Evolutionary conservation across 768 basidiomycete genomes (phyloP).

Genomic region (Chlorophyllum brunneum): DNA sequence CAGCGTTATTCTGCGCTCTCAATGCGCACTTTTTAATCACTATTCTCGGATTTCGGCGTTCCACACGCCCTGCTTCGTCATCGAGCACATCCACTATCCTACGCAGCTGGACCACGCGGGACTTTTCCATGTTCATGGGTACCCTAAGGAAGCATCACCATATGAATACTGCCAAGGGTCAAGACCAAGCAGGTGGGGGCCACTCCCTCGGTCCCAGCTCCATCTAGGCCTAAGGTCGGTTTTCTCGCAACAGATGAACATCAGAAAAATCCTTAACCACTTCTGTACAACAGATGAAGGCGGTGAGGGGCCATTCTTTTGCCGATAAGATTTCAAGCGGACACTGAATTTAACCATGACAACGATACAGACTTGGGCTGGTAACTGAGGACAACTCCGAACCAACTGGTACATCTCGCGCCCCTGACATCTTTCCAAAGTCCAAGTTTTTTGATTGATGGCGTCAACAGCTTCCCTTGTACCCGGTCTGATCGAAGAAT

Average conservation of each 20-base stretch:
- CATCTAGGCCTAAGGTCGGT: slow-evolving; percentile 24
- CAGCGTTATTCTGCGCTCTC: too few relatives aligned
- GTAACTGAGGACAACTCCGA: slow-evolving; percentile 17
- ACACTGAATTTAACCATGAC: slow-evolving; percentile 56
- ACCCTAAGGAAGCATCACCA: background rate
- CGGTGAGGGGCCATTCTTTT: background rate
- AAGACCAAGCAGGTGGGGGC: background rate
- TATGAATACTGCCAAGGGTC: background rate
- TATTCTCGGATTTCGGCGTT: too few relatives aligned
- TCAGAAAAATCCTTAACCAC: slow-evolving; percentile 36
- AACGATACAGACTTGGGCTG: slow-evolving; percentile 25
- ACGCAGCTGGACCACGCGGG: too few relatives aligned
- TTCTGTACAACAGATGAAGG: slow-evolving; percentile 37
- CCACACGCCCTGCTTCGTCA: too few relatives aligned
- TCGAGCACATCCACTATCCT: too few relatives aligned
- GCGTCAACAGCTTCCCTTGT: slow-evolving; percentile 47
- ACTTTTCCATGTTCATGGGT: background rate
- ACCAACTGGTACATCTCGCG: slow-evolving; percentile 29
- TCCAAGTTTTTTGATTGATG: slow-evolving; percentile 48
- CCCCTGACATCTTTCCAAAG: slow-evolving; percentile 49
- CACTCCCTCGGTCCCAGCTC: background rate
- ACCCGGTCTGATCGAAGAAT: slow-evolving; percentile 45
- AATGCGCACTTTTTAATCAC: too few relatives aligned
- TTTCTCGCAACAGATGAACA: slow-evolving; percentile 46
- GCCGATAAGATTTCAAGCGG: too few relatives aligned